Conservation (phyloP, 2,329 filamentous ascomycete species). For the Penicillium polonicum region DNA sequence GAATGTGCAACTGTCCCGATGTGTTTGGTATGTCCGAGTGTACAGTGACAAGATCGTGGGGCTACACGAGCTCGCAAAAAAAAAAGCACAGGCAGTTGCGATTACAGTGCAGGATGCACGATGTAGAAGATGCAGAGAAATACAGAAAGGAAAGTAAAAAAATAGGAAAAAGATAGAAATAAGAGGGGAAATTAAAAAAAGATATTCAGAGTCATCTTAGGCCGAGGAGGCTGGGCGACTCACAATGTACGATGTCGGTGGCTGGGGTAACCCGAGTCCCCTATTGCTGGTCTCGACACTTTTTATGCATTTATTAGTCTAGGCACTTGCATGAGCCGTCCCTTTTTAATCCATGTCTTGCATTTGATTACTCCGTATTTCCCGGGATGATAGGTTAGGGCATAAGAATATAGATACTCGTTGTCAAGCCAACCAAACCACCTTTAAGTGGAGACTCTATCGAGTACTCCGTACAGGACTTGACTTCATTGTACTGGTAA, state of each 20-base stretch:
- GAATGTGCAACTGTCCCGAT: constrained; percentile 18
- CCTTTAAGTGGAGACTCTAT: not conserved
- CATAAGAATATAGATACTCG: not conserved
- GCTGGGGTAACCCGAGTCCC: constrained; percentile 28
- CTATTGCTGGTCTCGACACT: not conserved
- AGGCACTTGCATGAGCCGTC: constrained; percentile 8
- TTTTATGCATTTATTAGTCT: constrained; percentile 5
- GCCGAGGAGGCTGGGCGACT: constrained; percentile 36
- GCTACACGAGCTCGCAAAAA: constrained; percentile 10
- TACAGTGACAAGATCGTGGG: constrained; percentile 1
- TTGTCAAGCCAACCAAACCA: constrained; percentile 10
- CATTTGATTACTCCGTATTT: constrained; percentile 10
- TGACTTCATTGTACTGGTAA: not conserved
- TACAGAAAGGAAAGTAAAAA: constrained; percentile 6
- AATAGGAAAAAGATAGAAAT: constrained; percentile 8
- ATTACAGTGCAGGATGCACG: constrained; percentile 15
- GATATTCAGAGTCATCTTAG: constrained; percentile 17
- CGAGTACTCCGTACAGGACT: not conserved
- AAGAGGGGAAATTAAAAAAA: constrained; percentile 10
- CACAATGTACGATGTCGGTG: constrained; percentile 25
- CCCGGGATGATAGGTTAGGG: not conserved
- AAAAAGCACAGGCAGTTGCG: constrained; percentile 4
- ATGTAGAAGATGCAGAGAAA: constrained; percentile 8
- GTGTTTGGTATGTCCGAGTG: constrained; percentile 6
- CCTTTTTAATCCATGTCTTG: constrained; percentile 21